Evolutionary conservation across 2,329 filamentous ascomycete genomes (phyloP), one percentile per base, ranked within the genome.

Genomic region (Leptographium flavum): DNA sequence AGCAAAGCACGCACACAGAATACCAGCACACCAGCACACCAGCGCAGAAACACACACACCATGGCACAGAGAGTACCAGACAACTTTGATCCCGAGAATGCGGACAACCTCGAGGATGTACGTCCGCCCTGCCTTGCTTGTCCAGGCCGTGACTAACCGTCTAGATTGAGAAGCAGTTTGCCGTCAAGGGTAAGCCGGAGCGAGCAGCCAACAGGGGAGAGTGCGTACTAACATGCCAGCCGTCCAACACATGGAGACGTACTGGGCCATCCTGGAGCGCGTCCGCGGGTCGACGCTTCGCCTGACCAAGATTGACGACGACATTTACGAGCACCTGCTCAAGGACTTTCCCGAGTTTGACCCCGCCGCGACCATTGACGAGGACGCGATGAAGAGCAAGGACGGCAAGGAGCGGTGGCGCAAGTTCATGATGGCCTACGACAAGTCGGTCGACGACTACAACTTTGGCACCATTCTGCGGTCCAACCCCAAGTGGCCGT

Each of bases 101-200:
- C 71, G 43, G 60, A 64, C 47, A 75, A 75, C 57, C 66, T 72
- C 56, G 70, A 74, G 55, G 70, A 74, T 61, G 71, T 73, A 55
- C 54, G 81, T 44, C 42, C 33, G 40, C 8, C 51, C 5, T 13
- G 14, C 23, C 7, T 13, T 22, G 6, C 14, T 27, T 30, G 15
- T 11, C 15, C 6, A 8, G 21, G 23, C 40, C n/a, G n/a, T 37
- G 13, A 42, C 31, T 27, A 15, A n/a, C 39, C 8, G 17, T 21
- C 19, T 53, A 94, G 85, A 95, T 98, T 62, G 92, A 98, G 75
- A 94, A 95, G 74, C 92, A 96, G 65, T 98, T 98, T 58, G 92
- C 92, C 27, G 92, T 98, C 57, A 96, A 96, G 72, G 83, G 84
- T 87, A 57, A 39, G 59, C 48, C 17, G n/a, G 30, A 22, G 17